These are phyloP conservation scores for Proliferodiscus dingleyae DNA, from an alignment of 2,329 filamentous ascomycete genomes.

Conservation along the genomic window DNA sequence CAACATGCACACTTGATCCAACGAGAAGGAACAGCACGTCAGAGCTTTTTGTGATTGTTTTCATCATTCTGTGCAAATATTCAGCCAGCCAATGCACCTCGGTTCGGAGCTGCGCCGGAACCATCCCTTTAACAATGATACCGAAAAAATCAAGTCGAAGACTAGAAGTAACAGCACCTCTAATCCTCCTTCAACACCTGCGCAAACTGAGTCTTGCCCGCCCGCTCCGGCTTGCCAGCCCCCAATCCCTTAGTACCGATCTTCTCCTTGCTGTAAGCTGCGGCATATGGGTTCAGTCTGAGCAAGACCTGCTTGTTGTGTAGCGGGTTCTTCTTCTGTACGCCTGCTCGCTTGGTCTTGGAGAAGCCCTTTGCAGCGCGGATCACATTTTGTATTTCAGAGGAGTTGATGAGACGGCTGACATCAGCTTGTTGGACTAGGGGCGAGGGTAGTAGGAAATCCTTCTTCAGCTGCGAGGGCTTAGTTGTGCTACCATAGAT, in stretches of 20 bases:
- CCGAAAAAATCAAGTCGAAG: slow-evolving; percentile 12
- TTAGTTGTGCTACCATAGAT: slow-evolving; percentile 93
- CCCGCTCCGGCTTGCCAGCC: slow-evolving; percentile 51
- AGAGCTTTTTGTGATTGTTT: slow-evolving; percentile 3
- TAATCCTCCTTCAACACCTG: slow-evolving; percentile 48
- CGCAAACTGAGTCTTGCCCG: slow-evolving; percentile 29
- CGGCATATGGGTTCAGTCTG: slow-evolving; percentile 96
- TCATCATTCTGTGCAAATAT: slow-evolving; percentile 18
- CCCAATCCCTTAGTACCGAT: slow-evolving; percentile 66
- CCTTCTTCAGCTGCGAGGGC: slow-evolving; percentile 92
- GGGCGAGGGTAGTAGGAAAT: slow-evolving; percentile 95
- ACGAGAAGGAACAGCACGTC: neutral
- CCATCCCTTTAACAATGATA: slow-evolving; percentile 10
- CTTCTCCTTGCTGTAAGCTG: slow-evolving; percentile 82
- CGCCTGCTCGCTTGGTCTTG: slow-evolving; percentile 79
- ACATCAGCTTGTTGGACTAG: slow-evolving; percentile 92
- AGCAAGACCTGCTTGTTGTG: slow-evolving; percentile 98
- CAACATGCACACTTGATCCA: no score
- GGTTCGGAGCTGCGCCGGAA: no score
- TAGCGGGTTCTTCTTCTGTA: slow-evolving; percentile 99
- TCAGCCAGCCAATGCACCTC: slow-evolving; percentile 14
- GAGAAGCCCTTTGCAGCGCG: slow-evolving; percentile 85
- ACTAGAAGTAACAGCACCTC: no score
- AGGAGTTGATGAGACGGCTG: slow-evolving; percentile 97
- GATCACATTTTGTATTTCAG: slow-evolving; percentile 95